Evolutionary conservation across 345 rosid species (phyloP).

Genomic region (Bruguiera parviflora): DNA sequence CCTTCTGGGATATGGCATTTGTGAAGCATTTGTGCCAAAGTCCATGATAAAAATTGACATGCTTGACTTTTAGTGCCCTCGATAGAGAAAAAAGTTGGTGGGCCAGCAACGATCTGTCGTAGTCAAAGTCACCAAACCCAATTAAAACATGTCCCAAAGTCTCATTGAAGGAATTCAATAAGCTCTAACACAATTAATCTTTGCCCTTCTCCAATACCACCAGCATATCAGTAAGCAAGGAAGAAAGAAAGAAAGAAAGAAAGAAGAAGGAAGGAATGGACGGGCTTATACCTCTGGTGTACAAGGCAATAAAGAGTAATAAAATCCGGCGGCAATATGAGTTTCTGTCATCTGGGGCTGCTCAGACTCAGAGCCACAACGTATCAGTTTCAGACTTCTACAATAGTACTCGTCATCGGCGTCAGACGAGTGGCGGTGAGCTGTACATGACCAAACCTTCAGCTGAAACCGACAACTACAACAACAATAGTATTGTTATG

Average conservation of each 20-base stretch:
- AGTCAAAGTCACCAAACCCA: slow-evolving; percentile 1
- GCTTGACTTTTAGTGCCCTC: slow-evolving; percentile 17
- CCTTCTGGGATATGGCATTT: too few species aligned
- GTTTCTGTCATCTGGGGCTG: slow-evolving; percentile 53
- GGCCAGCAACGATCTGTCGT: neutral
- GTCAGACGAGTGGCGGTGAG: slow-evolving; percentile 1
- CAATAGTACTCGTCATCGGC: neutral
- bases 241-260: neutral
- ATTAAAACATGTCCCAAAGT: slow-evolving; percentile 1
- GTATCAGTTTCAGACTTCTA: slow-evolving; percentile 18
- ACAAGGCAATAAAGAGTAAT: slow-evolving; percentile 62
- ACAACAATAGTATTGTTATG: too few species aligned
- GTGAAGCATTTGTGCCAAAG: neutral
- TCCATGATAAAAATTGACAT: slow-evolving; percentile 16
- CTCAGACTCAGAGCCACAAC: slow-evolving; percentile 39
- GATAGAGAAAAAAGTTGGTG: too few species aligned
- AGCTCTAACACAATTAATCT: too few species aligned
- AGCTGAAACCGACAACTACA: neutral
- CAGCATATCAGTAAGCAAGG: neutral
- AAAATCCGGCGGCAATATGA: slow-evolving; percentile 59
- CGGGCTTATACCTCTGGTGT: slow-evolving; percentile 71
- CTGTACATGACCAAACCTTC: neutral
- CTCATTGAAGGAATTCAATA: too few species aligned
- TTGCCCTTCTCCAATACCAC: neutral
- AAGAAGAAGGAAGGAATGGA: slow-evolving; percentile 42